phyloP scores from a whole-genome alignment of 108 stramenopile genomes.

The Fistulifera pelliculosa region DNA sequence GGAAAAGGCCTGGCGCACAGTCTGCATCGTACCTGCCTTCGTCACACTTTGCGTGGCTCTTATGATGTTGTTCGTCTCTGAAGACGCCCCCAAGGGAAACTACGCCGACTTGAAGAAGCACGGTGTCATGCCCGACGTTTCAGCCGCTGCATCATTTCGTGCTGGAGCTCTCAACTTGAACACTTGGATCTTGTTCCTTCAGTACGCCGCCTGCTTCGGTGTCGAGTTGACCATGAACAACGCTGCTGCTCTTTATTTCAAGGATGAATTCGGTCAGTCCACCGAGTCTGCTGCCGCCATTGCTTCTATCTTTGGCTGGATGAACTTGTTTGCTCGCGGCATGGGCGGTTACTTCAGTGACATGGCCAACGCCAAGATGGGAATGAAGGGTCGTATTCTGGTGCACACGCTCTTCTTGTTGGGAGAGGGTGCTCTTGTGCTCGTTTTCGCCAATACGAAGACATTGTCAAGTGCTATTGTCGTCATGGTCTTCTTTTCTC shows the following conservation, averaged over 20 bases:
- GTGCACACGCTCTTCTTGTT: conserved; percentile 44
- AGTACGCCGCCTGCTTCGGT: conserved; percentile 84
- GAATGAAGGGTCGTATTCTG: conserved; percentile 60
- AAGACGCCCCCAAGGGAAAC: conserved; percentile 88
- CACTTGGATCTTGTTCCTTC: conserved; percentile 69
- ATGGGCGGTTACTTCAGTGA: conserved; percentile 52
- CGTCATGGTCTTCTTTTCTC: conserved; percentile 67
- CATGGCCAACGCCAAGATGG: conserved; percentile 32
- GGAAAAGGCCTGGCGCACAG: conserved; percentile 57
- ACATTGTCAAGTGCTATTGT: conserved; percentile 42
- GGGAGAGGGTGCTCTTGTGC: conserved; percentile 50
- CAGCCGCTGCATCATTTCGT: conserved; percentile 27
- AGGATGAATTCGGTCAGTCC: conserved; percentile 52
- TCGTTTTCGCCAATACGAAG: conserved; percentile 50
- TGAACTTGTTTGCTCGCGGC: conserved; percentile 74
- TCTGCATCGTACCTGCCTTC: conserved; percentile 68
- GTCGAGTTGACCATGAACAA: conserved; percentile 85
- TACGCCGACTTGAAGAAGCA: conserved; percentile 47
- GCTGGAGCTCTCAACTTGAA: conserved; percentile 38
- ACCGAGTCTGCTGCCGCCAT: conserved; percentile 71
- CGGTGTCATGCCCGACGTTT: conserved; percentile 48
- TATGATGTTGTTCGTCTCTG: conserved; percentile 27
- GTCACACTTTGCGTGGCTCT: conserved; percentile 37
- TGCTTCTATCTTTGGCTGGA: conserved; percentile 63
- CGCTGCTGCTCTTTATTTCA: conserved; percentile 79